Evolutionary conservation across 352 stramenopile species (phyloP), one percentile per base, ranked within the genome.

Genomic region (Peronosclerospora sorghi): DNA sequence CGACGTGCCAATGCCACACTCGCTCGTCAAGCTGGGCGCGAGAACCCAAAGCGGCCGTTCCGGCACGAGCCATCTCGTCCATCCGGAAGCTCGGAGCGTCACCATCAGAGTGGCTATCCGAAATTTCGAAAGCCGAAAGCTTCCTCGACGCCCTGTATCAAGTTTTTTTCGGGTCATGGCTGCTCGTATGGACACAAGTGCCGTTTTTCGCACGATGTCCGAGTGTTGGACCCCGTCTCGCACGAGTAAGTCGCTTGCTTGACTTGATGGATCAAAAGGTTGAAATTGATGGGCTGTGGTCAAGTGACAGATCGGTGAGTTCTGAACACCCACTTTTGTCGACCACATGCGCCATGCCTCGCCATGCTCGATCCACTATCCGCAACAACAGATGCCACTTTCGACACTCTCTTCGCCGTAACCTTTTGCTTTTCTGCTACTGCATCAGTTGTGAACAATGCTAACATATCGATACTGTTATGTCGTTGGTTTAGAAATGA

Each of bases 151-250:
- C 47, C 46, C 2, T 86, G 73, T 39, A 48, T 67, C 5, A 70
- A 71, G 35, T 83, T 82, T 40, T 19, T 59, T 2, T 53, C 59
- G 0, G 48, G 48, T 18, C 71, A 63, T 14, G 62, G 37, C 4
- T 89, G 77, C 27, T 24, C 19, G 2, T 86, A 77, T 21, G 77
- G 74, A 4, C 35, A 44, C 23, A 64, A 61, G 10, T 89, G 77
- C 43, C 73, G 51, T 32, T 89, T 68, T 34, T 78, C 65, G 0
- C 77, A 89, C 35, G 62, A 79, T 4, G 14, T 50, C 2, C 38
- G 44, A 41, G 29, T 27, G 3, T 43, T 58, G 37, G 60, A 57
- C 32, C 45, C 58, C 7, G 37, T 34, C 6, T 61, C 55, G 27
- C 50, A 61, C 32, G 58, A 62, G 42, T 63, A 61, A 7, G 40